Evolutionary conservation across 148 eudicot species (phyloP), one percentile per base, ranked within the genome.

Genomic region (Rhododendron ferrugineum): DNA sequence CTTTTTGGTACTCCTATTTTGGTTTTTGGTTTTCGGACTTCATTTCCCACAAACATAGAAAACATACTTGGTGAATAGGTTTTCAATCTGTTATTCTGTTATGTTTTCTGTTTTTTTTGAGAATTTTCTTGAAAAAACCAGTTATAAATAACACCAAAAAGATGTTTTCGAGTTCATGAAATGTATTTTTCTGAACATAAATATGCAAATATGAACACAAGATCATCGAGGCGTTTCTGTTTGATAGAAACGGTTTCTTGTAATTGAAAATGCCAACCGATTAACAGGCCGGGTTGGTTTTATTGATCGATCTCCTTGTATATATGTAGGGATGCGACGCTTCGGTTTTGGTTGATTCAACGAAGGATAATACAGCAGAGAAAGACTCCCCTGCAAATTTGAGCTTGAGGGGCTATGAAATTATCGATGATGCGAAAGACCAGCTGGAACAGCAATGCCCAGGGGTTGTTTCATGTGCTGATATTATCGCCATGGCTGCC

Each of bases 341-440:
- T 46, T 96, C 98, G 1, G 80, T 96, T 72, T 85, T 96, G 50
- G 84, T 94, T 22, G 98, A 96, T 84, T 93, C 98, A 6, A 94
- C 98, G 23, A 91, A 90, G 66, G 94, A 84, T 78, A 96, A 94
- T 83, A 94, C 89, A 4, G 98, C 98, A 8, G 98, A 96, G 74
- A 96, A 96, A 88, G 98, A 96, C 84, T 96, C 98, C 3, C 98
- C 98, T 0, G 98, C 92, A 5, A 96, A 96, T 82, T 78, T 94
- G 79, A 96, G 98, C 89, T 86, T 96, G 83, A 81, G 98, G 82
- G 98, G 98, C 2, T 96, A 91, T 81, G 94, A 96, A 73, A 49
- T 96, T 20, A 93, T 96, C 18, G 98, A 96, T 20, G 88, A 88
- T 13, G 90, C 90, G 0, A 96, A 96, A 73, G 88, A 90, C 22